phyloP scores from a whole-genome alignment of 306 rosid species.

The Macrotyloma uniflorum region DNA sequence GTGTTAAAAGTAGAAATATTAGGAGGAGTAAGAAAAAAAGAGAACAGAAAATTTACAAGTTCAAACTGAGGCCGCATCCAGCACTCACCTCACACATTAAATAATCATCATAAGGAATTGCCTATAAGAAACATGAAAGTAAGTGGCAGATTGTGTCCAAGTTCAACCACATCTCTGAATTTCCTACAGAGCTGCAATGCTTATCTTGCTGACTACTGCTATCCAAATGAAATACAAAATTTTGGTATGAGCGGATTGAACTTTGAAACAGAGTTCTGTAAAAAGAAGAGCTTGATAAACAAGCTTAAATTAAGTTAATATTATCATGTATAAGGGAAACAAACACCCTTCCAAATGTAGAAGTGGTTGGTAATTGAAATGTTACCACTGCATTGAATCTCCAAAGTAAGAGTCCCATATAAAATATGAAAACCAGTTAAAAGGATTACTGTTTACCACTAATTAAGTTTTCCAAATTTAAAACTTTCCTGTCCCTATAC shows the following conservation, averaged over 20 bases:
- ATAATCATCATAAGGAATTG: constrained; percentile 15
- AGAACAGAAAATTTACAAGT: neutral
- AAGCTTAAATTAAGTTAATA: neutral
- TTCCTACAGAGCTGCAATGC: neutral
- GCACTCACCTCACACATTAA: neutral
- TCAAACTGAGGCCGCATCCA: neutral
- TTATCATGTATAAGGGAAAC: neutral
- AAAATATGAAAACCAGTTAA: neutral
- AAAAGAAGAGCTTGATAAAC: neutral
- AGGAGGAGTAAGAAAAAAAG: neutral
- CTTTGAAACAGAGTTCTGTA: neutral
- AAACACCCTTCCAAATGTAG: neutral
- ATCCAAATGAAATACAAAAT: constrained; percentile 2
- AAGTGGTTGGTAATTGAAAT: constrained; percentile 13
- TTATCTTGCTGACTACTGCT: constrained; percentile 9
- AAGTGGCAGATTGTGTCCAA: neutral
- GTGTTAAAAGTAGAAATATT: neutral
- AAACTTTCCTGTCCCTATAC: neutral
- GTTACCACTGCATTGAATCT: neutral
- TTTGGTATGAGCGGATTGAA: neutral
- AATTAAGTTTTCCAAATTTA: neutral
- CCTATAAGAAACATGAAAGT: neutral
- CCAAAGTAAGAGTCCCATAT: neutral
- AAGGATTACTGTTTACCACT: neutral
- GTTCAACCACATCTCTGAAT: neutral